Percentiles rank a stretch among this genome's conserved stretches.
Evolutionary conservation across 2,329 filamentous ascomycete species (phyloP).

Genomic region (Fusarium setosum): DNA sequence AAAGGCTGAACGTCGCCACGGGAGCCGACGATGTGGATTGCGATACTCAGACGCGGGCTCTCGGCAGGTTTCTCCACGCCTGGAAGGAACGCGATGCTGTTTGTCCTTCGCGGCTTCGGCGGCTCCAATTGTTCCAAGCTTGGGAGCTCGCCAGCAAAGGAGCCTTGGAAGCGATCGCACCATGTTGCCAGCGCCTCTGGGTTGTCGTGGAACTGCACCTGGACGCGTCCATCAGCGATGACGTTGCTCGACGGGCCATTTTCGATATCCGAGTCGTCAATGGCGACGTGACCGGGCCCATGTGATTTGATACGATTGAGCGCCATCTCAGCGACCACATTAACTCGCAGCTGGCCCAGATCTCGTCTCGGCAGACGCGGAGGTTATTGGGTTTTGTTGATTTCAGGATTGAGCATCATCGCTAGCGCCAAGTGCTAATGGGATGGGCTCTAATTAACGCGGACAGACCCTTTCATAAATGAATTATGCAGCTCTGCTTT

Average conservation of each 20-base stretch:
- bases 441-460: not conserved
- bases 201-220: conserved; percentile 46
- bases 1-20: conserved; percentile 62
- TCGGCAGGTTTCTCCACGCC: conserved; percentile 24
- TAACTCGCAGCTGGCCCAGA: not conserved
- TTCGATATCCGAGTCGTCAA: conserved; percentile 34
- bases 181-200: conserved; percentile 41
- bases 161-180: conserved; percentile 38
- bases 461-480: not conserved
- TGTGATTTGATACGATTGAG: conserved; percentile 44
- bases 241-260: conserved; percentile 41
- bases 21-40: conserved; percentile 49
- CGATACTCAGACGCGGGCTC: conserved; percentile 44
- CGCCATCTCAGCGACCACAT: conserved; percentile 30
- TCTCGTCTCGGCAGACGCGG: not conserved
- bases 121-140: conserved; percentile 17
- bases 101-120: conserved; percentile 33
- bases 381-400: not conserved
- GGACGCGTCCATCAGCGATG: conserved; percentile 45
- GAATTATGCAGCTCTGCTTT: not conserved
- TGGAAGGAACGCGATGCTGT: conserved; percentile 30
- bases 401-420: not conserved
- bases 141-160: conserved; percentile 11
- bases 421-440: not conserved
- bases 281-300: conserved; percentile 41